Base-by-base conservation (phyloP, 2,329 filamentous ascomycete genomes). In the Cercospora beticola region DNA sequence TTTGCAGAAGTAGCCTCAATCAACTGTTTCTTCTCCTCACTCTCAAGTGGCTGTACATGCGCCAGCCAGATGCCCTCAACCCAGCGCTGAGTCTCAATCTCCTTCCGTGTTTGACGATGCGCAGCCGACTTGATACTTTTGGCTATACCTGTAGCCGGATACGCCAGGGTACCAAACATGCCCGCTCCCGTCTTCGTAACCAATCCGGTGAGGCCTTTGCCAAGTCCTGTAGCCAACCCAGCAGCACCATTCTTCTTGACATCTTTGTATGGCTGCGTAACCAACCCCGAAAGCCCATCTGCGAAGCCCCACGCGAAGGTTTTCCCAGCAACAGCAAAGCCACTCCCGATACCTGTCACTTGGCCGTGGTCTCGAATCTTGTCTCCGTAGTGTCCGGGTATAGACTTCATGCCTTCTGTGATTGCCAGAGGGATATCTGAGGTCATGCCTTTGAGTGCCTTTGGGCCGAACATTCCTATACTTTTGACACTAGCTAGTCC, bases 351-450 rank as follows among this genome's bases (percentile, higher is more conserved):
- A 91, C 93, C 5, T 97, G 91, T 73, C 92, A 92, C 66, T 92
- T 90, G 1, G 87, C 83, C 14, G 90, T 89, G 7, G 92, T 86
- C 0, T 97, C 88, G 0, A 30, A 89, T 93, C 1, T 92, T 88
- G 75, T 96, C 93, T 43, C 93, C 91, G 77, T 96, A 97, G 1
- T 97, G 82, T 71, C 87, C 89, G 0, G 93, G 93, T 4, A 91
- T 89, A 74, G 97, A 97, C 76, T 94, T 90, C 77, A 97, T 95
- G 0, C 94, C 94, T 78, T 91, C 91, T 0, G 93, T 91, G 36
- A 97, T 81, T 0, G 91, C 91, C 46, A 97, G 81, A 46, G 92
- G 92, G 72, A 97, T 90, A 77, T 96, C 92, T 85, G 95, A 90
- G 0, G 93, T 94, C 1, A 90, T 63, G 78, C 74, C 8, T 70